Conservation (phyloP, 345 rosid genomes). For the Eucalyptus paniculata region DNA sequence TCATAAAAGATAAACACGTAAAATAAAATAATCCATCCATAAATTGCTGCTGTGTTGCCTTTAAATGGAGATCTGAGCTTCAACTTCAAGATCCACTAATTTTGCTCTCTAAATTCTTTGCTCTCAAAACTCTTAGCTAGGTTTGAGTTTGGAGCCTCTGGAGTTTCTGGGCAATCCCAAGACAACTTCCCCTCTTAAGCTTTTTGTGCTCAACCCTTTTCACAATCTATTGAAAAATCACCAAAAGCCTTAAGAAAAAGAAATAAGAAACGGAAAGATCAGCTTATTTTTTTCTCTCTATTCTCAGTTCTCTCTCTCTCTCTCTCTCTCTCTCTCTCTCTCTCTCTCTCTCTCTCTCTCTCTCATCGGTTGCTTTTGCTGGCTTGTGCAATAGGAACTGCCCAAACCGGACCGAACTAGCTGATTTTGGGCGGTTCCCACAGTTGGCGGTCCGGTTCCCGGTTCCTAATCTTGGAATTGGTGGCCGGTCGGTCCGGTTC, state of each 20-base stretch:
- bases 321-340: not conserved
- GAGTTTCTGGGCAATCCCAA: too few relatives aligned
- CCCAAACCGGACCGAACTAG: too few relatives aligned
- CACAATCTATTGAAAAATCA: too few relatives aligned
- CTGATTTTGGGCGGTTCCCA: too few relatives aligned
- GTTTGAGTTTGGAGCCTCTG: too few relatives aligned
- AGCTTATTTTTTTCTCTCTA: not conserved
- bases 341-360: not conserved
- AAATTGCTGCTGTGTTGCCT: not conserved
- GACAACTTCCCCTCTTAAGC: too few relatives aligned
- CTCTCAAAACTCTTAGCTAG: not conserved
- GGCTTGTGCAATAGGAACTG: not conserved
- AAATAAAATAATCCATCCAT: not conserved
- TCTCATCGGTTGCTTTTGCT: not conserved
- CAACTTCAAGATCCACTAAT: not conserved
- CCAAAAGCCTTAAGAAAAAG: too few relatives aligned
- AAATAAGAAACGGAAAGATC: not conserved
- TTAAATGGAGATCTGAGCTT: not conserved
- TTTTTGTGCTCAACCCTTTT: too few relatives aligned
- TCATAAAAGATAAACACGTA: not conserved
- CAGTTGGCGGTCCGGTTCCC: rapidly evolving
- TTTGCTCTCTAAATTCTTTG: not conserved
- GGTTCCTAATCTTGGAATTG: too few relatives aligned
- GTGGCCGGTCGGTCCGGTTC: too few relatives aligned
- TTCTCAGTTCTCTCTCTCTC: too few relatives aligned